Conservation (phyloP, 345 rosid genomes). For the Euclidium syriacum region DNA sequence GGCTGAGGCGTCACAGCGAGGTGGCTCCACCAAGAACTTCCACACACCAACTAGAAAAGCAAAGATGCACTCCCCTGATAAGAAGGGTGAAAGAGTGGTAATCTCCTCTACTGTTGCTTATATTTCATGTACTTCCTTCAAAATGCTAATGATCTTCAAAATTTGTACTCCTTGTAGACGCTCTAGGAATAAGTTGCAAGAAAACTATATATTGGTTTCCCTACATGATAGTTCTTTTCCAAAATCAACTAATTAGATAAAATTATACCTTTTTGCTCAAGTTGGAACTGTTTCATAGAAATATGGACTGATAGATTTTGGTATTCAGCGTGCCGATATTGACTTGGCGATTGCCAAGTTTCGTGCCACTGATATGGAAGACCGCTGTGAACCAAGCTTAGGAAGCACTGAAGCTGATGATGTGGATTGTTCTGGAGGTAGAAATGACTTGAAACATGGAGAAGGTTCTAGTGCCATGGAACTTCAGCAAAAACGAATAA, state of each 20-base stretch:
- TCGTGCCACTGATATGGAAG: constrained; percentile 53
- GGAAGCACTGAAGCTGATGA: constrained; percentile 72
- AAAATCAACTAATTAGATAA: background rate
- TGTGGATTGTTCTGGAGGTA: constrained; percentile 41
- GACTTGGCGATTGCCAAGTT: constrained; percentile 64
- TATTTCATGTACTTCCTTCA: constrained; percentile 1
- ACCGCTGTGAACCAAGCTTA: constrained; percentile 64
- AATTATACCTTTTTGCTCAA: background rate
- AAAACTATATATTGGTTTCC: background rate
- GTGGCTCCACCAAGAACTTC: constrained; percentile 56
- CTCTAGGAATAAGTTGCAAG: background rate
- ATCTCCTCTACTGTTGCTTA: constrained; percentile 22
- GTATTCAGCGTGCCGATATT: constrained; percentile 52
- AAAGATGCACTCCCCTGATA: constrained; percentile 45
- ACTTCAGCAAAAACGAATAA: constrained; percentile 43
- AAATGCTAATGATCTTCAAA: background rate
- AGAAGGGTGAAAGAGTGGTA: constrained; percentile 51
- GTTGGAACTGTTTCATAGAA: constrained; percentile 5
- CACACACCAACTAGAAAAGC: constrained; percentile 49
- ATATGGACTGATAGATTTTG: constrained; percentile 27
- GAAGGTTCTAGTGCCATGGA: constrained; percentile 37
- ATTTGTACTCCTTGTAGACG: background rate
- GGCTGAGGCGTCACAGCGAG: constrained; percentile 74
- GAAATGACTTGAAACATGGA: constrained; percentile 32
- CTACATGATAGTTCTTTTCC: background rate